These are phyloP conservation scores for Trametes punicea DNA, from an alignment of 768 basidiomycete species.

Conservation along the genomic window DNA sequence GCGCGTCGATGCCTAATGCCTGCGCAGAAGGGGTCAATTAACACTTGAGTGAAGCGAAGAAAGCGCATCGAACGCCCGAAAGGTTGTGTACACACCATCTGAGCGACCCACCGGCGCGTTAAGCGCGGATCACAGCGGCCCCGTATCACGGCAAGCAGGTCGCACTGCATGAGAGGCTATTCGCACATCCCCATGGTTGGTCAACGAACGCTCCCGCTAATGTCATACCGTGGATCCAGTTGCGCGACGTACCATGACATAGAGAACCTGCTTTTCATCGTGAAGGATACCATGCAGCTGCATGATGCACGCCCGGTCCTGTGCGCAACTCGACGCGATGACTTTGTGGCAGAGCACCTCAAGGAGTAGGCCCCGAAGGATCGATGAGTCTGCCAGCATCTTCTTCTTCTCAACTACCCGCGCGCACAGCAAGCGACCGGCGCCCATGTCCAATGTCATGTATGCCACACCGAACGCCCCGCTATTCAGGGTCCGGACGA, in stretches of 20 bases:
- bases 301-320: slow-evolving; percentile 24
- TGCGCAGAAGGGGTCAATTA: slow-evolving; percentile 10
- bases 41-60: slow-evolving; percentile 8
- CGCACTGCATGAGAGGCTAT: slow-evolving; percentile 23
- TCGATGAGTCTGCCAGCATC: background rate
- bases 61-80: no score
- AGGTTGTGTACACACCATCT: slow-evolving; percentile 24
- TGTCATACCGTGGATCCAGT: background rate
- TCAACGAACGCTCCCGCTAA: background rate
- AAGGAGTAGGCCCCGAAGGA: slow-evolving; percentile 9
- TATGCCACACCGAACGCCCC: slow-evolving; percentile 25
- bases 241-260: slow-evolving; percentile 25
- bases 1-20: slow-evolving; percentile 31
- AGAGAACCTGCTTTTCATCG: slow-evolving; percentile 22
- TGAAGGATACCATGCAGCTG: slow-evolving; percentile 28
- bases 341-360: slow-evolving; percentile 27
- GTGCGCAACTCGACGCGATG: slow-evolving; percentile 19
- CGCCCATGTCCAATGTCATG: slow-evolving; percentile 15
- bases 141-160: slow-evolving; percentile 14
- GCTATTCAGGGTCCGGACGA: slow-evolving; percentile 17
- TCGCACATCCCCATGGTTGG: background rate
- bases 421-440: slow-evolving; percentile 22
- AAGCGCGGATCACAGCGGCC: slow-evolving; percentile 4
- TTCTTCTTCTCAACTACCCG: slow-evolving; percentile 23
- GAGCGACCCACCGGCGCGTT: slow-evolving; percentile 28